phyloP scores from a whole-genome alignment of 2,329 filamentous ascomycete genomes.

The Diaporthe citri region DNA sequence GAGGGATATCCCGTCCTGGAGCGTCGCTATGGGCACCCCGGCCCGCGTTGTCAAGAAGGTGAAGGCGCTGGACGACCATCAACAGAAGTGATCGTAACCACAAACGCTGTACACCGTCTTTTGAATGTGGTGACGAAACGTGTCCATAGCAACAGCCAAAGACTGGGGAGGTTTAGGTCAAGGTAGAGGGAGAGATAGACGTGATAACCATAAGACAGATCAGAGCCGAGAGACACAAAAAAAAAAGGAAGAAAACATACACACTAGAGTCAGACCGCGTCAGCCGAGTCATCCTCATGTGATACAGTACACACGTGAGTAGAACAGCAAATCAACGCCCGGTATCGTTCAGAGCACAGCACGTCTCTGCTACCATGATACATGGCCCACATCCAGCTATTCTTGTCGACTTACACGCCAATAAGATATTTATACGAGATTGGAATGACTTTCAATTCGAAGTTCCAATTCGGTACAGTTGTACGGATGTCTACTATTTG shows the following conservation, averaged over 20 bases:
- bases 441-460: fast-evolving
- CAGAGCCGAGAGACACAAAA: neutral
- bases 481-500: neutral
- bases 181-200: neutral
- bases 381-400: neutral
- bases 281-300: neutral
- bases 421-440: neutral
- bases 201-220: neutral
- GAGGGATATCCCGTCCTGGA: constrained; percentile 58
- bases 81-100: neutral
- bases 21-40: constrained; percentile 61
- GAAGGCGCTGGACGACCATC: neutral
- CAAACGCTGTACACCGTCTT: neutral
- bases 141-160: too few relatives aligned
- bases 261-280: neutral
- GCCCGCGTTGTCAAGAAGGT: constrained; percentile 63
- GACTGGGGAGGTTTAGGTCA: too few relatives aligned
- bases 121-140: neutral
- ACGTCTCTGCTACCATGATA: too few relatives aligned
- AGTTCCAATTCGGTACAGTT: neutral
- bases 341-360: too few relatives aligned
- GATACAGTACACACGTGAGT: too few relatives aligned
- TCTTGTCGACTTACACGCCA: neutral
- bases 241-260: neutral
- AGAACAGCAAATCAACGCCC: neutral